Evolutionary conservation across 139 green algal species (phyloP), one percentile per base, ranked within the genome.

Genomic region (Picochlorum sp.): DNA sequence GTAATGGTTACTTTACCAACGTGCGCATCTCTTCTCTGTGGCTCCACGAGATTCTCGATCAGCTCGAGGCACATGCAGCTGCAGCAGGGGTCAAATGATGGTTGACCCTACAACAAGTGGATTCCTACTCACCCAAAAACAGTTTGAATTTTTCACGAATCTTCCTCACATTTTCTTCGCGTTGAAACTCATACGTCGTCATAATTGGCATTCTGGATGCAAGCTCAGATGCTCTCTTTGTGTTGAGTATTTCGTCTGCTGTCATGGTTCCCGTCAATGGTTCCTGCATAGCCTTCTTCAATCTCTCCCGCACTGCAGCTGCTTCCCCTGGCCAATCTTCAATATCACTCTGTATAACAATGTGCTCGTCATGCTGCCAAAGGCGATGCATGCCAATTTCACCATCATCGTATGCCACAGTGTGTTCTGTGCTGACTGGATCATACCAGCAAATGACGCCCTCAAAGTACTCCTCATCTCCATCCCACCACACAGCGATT

Each of bases 381-480:
- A 78, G 71, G 15, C 51, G 49, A 62, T 78, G 71, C 65, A 78
- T 69, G 45, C 71, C 71, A 45, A 78, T 60, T 60, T 94, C 87
- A 1, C 85, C 85, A 60, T 94, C 87, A 16, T 86, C 75, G 34
- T 94, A 94, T 49, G 31, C 31, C 14, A 94, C 65, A 6, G 87
- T 92, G 79, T 94, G 87, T 13, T 83, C 83, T 26, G 61, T 69
- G 66, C 72, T 84, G 47, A 69, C 82, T 23, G 60, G 65, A 66
- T 77, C 65, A 80, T 38, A 87, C 65, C 38, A 49, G 49, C 26
- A 73, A 59, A 49, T 66, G 55, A 28, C 23, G 2, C 67, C 62
- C 15, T 60, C 30, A 65, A 77, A 86, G 50, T 66, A 84, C 26
- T 60, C 38, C 34, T 80, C 52, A 52, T 87, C 79, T 14, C 75